Base-by-base conservation (phyloP, 352 stramenopile species). In the Globisporangium lucens region DNA sequence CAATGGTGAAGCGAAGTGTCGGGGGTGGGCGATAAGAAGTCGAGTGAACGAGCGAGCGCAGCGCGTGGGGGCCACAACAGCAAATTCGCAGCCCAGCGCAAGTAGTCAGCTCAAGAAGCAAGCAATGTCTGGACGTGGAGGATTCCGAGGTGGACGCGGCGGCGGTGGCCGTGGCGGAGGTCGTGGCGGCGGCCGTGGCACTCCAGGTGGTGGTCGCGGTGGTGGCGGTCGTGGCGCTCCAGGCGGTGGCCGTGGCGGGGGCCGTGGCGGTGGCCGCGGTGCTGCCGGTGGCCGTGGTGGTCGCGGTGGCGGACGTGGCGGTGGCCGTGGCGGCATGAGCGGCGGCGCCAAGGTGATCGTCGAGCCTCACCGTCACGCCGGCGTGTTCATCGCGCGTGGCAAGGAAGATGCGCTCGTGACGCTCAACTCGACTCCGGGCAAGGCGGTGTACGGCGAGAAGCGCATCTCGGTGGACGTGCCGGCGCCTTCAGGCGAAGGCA, bases 331-430 rank as follows among this genome's bases (percentile, higher is more conserved):
- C 8, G 96, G 97, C 68, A 98, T 98, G 91, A 97, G 95, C 72
- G 97, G 97, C 27, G 97, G 97, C 36, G 80, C 95, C 61, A 99
- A 99, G 81, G 97, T 99, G 22, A 84, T 99, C 27, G 94, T 99
- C 56, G 97, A 99, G 82, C 97, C 97, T 61, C 97, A 99, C 80
- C 91, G 96, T 75, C 97, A 99, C 87, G 93, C 97, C 67, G 98
- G 98, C 68, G 96, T 99, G 60, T 99, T 99, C 80, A 98, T 99
- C 68, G 97, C 98, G 56, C 91, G 95, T 63, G 88, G 90, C 74
- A 99, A 99, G 87, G 98, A 99, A 77, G 98, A 99, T 85, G 97
- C 97, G n/a, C 82, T 99, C 38, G 97, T 99, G 65, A 99, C 98
- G 46, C 90, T 99, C 62, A 99, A 99, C 83, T 98, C 94, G 70